These are phyloP conservation scores for Hypoxylon sp. DNA, from an alignment of 2,329 filamentous ascomycete species.

Conservation along the genomic window DNA sequence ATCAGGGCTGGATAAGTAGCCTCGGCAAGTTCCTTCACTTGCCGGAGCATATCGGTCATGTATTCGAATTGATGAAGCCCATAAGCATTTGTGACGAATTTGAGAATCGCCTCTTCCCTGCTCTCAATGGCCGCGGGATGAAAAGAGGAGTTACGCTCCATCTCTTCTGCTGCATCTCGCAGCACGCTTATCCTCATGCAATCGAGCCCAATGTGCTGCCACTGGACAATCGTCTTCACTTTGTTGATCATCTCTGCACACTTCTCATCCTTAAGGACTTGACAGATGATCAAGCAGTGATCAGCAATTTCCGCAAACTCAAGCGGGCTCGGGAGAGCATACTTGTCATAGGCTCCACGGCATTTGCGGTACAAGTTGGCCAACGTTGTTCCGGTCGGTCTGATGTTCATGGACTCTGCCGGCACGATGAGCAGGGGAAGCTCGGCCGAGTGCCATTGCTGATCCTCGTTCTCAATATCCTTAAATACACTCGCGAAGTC, in stretches of 20 bases:
- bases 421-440: conserved; percentile 27
- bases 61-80: conserved; percentile 16
- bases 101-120: conserved; percentile 17
- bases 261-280: conserved; percentile 42
- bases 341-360: not conserved
- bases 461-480: conserved; percentile 11
- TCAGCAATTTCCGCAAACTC: conserved; percentile 39
- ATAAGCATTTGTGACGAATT: not conserved
- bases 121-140: not conserved
- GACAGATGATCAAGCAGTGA: conserved; percentile 40
- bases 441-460: not conserved
- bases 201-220: conserved; percentile 40
- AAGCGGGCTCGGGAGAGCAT: not conserved
- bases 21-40: conserved; percentile 12
- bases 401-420: conserved; percentile 29
- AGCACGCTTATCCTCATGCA: conserved; percentile 34
- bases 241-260: conserved; percentile 30
- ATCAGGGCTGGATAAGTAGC: not conserved
- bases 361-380: conserved; percentile 38
- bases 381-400: conserved; percentile 15
- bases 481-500: conserved; percentile 31
- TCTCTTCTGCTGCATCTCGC: conserved; percentile 3
- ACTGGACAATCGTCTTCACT: conserved; percentile 34
- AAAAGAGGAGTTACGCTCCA: conserved; percentile 6
- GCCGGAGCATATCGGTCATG: conserved; percentile 5